phyloP scores from a whole-genome alignment of 441 rosid species.

The Syzygium syzygioides region DNA sequence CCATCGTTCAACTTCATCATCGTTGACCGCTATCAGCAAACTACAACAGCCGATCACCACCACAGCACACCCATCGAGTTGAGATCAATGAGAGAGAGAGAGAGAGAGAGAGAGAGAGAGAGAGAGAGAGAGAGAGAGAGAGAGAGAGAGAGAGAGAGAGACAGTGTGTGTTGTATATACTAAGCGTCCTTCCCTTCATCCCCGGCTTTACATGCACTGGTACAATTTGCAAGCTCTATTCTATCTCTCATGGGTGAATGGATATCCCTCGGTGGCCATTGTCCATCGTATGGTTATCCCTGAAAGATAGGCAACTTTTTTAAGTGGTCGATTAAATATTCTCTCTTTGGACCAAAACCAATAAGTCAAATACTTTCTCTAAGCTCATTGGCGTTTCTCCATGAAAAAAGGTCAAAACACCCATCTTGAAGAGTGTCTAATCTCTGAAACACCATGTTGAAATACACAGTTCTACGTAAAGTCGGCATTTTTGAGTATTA shows the following conservation, averaged over 20 bases:
- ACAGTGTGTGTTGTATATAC: background rate
- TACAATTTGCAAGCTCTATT: background rate
- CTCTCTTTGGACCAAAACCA: background rate
- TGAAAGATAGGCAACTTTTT: background rate
- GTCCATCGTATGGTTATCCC: constrained; percentile 1
- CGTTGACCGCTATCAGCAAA: background rate
- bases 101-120: background rate
- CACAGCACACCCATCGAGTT: background rate
- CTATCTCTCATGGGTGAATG: no score
- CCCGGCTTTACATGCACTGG: background rate
- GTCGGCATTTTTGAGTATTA: background rate
- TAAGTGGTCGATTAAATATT: background rate
- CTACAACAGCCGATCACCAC: background rate
- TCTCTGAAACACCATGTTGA: background rate
- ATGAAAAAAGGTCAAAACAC: background rate
- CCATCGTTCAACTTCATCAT: background rate
- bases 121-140: background rate
- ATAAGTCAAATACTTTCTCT: background rate
- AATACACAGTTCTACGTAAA: background rate
- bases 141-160: background rate
- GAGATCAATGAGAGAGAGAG: background rate
- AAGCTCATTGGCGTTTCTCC: background rate
- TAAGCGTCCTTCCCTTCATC: background rate
- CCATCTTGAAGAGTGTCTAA: background rate
- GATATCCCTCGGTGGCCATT: constrained; percentile 3